Base-by-base conservation (phyloP, 75 land plant species). In the Sequoia sempervirens region DNA sequence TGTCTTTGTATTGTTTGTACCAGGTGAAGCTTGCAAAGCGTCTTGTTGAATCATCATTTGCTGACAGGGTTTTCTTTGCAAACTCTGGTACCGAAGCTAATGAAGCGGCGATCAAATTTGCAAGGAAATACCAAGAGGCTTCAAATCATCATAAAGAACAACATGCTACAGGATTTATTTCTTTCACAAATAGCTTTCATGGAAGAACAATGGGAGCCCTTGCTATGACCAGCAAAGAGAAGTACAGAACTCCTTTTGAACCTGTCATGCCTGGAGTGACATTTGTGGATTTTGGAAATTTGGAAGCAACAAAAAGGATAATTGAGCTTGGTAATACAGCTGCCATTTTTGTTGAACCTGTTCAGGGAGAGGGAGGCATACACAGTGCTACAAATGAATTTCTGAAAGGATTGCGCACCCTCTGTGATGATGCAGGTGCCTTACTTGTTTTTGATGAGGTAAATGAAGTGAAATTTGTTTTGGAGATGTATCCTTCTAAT, bases 81-180 rank as follows among this genome's bases (percentile, higher is more conserved):
- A 97, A 97, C 47, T 94, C 99, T 47, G 97, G 99, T 41, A 95
- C 97, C 1, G 96, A 97, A 87, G 97, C 97, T 53, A 97, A 94
- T 89, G 99, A 97, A 87, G 97, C 99, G 64, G 96, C 97, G 47
- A 95, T 97, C 75, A 97, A 97, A 81, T 97, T 97, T 92, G 80
- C 97, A 15, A 87, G 97, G 61, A 95, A 97, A 81, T 97, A 86
- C 81, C 99, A 97, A 75, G 83, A 90, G 81, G 76, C 8, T 68
- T 64, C 82, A 47, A 83, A 87, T 41, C 79, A 90, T 50, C 83
- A 85, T 84, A 82, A 80, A 17, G 70, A 80, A 28, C 43, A 85
- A 26, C 89, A 90, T 30, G 88, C 93, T 43, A 88, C 89, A 13
- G 96, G 93, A 45, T 90, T 97, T 58, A 84, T 97, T 79, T 70